Evolutionary conservation across 2,329 filamentous ascomycete genomes (phyloP).

Genomic region (Aureobasidium sp.): DNA sequence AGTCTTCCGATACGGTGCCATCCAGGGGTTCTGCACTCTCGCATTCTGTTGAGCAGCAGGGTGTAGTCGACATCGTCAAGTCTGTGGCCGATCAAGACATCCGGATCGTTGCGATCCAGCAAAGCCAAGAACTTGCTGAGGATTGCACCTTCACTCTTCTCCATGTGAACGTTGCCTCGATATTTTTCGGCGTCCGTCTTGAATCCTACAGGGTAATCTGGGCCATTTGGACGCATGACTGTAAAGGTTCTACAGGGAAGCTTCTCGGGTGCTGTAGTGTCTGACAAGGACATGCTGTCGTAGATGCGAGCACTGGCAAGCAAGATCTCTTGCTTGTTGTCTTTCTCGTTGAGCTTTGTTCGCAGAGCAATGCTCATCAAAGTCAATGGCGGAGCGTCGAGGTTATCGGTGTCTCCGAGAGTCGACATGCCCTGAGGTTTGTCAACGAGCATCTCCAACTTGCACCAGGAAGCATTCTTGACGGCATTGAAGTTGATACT

Average conservation of each 20-base stretch:
- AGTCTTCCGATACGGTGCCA: conserved; percentile 92
- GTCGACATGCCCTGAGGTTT: conserved; percentile 68
- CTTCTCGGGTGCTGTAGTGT: conserved; percentile 81
- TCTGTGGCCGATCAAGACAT: conserved; percentile 88
- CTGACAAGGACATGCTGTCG: conserved; percentile 75
- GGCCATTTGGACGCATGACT: conserved; percentile 68
- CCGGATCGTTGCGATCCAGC: conserved; percentile 79
- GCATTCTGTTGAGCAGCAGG: conserved; percentile 74
- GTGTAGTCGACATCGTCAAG: conserved; percentile 97
- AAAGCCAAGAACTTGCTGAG: conserved; percentile 84
- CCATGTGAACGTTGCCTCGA: conserved; percentile 67
- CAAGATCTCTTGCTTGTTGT: conserved; percentile 94
- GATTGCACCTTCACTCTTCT: conserved; percentile 76
- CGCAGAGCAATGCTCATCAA: conserved; percentile 92
- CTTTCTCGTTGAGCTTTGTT: conserved; percentile 78
- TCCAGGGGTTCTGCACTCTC: conserved; percentile 82
- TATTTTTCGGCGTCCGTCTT: conserved; percentile 67
- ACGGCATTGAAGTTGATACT: conserved; percentile 74
- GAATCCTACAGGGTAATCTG: conserved; percentile 74
- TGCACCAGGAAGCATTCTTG: conserved; percentile 94
- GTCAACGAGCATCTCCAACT: conserved; percentile 75
- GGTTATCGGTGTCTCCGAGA: conserved; percentile 66
- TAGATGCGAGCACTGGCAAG: conserved; percentile 88
- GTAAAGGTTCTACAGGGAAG: conserved; percentile 88
- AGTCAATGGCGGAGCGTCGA: conserved; percentile 79